Evolutionary conservation across 202 grass and related monocot species (phyloP), one percentile per base, ranked within the genome.

Genomic region (Panicum virgatum): DNA sequence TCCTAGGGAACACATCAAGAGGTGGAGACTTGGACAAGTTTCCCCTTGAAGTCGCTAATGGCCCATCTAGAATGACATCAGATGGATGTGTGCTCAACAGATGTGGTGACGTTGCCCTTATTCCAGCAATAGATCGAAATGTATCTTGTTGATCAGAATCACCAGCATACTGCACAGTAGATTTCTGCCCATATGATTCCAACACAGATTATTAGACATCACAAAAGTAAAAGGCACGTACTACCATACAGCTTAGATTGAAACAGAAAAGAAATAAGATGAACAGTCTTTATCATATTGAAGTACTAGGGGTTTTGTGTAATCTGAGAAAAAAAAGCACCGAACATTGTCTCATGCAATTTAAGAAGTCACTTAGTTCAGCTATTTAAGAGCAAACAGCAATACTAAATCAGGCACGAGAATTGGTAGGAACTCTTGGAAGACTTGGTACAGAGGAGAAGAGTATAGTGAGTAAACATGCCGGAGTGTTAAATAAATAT

Each of bases 21-120:
- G 92, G 82, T 68, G 96, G 91, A 18, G 93, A 96, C 86, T 86
- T 82, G 67, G 93, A 92, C 64, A 90, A 47, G 48, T 86, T 91
- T 82, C 86, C 86, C 89, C 87, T 86, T 67, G 85, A 82, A 90
- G 79, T 75, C 51, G 62, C 42, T 65, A 86, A 84, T 67, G 72
- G 39, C 71, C 69, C 83, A 76, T 86, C 77, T 79, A 45, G 63
- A 75, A 54, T 83, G 29, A 47, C 62, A 58, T 73, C 30, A 25
- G 85, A 78, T 43, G 84, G 36, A 58, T 77, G 69, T 64, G 68
- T 36, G 25, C 42, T 48, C 58, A 66, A 62, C 53, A 62, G 61
- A 44, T 69, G 71, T 25, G 72, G 77, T 15, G 81, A 84, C 18
- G 77, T 76, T 69, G 27, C 43, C 73, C 79, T 81, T 59, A 46